A percentile compares a stretch with the other conserved stretches of the same genome.
phyloP scores from a whole-genome alignment of 495 filamentous ascomycete genomes.

The Penicillium malachiteum region DNA sequence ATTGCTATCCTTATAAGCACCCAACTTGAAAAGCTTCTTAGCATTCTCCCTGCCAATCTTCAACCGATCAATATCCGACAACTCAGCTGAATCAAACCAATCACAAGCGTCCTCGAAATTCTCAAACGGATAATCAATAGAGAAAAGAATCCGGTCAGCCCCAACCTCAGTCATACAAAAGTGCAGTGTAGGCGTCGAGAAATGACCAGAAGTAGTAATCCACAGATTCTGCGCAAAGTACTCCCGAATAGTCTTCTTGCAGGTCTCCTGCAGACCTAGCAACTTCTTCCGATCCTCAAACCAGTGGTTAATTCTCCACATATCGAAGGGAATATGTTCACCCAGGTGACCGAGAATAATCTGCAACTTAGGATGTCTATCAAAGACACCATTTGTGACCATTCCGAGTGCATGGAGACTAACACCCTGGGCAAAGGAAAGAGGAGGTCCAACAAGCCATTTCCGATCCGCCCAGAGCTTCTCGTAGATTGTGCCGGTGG shows the following conservation, averaged over 20 bases:
- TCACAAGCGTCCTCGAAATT: conserved; percentile 52
- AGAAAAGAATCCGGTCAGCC: conserved; percentile 46
- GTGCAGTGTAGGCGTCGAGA: conserved; percentile 54
- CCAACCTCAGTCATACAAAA: conserved; percentile 48
- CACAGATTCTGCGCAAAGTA: conserved; percentile 63
- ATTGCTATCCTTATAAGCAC: conserved; percentile 39
- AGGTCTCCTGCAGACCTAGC: conserved; percentile 43
- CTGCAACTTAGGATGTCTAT: conserved; percentile 53
- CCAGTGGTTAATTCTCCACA: conserved; percentile 63
- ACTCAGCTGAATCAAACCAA: conserved; percentile 54
- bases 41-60: conserved; percentile 56
- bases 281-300: conserved; percentile 48
- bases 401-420: conserved; percentile 51
- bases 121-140: conserved; percentile 54
- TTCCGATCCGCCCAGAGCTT: conserved; percentile 52
- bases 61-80: conserved; percentile 42
- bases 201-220: conserved; percentile 64
- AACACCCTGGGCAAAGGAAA: conserved; percentile 51
- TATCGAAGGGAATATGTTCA: conserved; percentile 63
- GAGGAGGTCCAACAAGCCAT: conserved; percentile 45
- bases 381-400: conserved; percentile 53
- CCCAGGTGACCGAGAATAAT: conserved; percentile 67
- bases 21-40: conserved; percentile 52
- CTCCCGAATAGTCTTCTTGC: conserved; percentile 51
- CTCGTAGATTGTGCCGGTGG: conserved; percentile 48